Percentiles rank a stretch among this genome's conserved stretches.
Evolutionary conservation across 73 alveolate species (phyloP).

Genomic region (Blepharisma japonicum): DNA sequence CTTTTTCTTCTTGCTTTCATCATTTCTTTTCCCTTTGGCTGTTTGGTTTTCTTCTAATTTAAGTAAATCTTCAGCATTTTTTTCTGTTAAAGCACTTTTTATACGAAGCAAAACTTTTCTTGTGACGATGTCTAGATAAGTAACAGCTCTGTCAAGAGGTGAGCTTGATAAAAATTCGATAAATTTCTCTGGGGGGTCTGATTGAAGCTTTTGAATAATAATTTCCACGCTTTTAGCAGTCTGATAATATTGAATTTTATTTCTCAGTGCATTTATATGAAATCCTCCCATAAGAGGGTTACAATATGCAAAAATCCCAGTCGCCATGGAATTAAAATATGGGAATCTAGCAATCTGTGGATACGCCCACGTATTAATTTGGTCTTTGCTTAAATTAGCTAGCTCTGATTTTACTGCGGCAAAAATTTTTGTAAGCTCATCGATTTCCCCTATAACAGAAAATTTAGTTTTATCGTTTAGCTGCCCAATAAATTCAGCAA

Average conservation of each 20-base stretch:
- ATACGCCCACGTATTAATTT: neutral
- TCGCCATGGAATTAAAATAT: neutral
- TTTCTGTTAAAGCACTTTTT: slow-evolving; percentile 22
- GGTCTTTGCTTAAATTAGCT: neutral
- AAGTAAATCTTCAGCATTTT: slow-evolving; percentile 24
- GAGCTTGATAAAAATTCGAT: slow-evolving; percentile 22
- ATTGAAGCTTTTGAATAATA: neutral
- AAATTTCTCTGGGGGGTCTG: neutral
- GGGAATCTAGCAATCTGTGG: neutral
- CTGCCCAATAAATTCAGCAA: neutral
- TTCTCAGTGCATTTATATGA: neutral
- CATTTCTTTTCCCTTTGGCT: neutral
- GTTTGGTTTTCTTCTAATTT: neutral
- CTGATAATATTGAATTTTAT: neutral
- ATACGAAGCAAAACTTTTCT: slow-evolving; percentile 19
- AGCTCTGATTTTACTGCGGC: neutral
- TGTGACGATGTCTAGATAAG: slow-evolving; percentile 20
- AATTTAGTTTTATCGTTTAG: neutral
- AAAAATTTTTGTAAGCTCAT: slow-evolving; percentile 10
- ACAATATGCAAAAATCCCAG: neutral
- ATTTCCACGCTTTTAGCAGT: neutral
- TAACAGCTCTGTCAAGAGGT: slow-evolving; percentile 29
- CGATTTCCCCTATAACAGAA: neutral
- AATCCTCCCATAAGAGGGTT: neutral
- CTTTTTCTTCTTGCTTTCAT: slow-evolving; percentile 1